Evolutionary conservation across 1,139 yeast species (phyloP), one percentile per base, ranked within the genome.

Genomic region (Pichia sp.): DNA sequence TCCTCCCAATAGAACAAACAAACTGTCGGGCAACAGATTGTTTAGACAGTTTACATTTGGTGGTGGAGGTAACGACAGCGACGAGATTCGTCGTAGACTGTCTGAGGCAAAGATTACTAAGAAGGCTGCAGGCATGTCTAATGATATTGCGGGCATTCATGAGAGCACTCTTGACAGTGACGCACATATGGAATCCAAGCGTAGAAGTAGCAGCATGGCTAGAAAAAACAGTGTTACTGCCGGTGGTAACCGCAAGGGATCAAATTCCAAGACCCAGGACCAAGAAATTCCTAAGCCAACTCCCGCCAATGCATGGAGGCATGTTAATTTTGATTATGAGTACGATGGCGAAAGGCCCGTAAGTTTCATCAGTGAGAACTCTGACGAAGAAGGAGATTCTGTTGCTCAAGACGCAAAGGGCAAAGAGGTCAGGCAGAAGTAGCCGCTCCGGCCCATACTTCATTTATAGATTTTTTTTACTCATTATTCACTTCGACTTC

Each of bases 61-160:
- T 21, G 61, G 62, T 30, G 66, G 66, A 37, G 62, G 64, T 18
- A 55, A 58, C 34, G 55, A 67, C 30, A 55, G 59, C 2, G 53
- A 57, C 9, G 72, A 69, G 25, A 60, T 73, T 39, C 59, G 64
- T n/a, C 63, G 65, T 19, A 60, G 69, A 18, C 53, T 72, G 30
- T 58, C 64, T 7, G 64, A 64, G 21, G 74, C 73, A 4, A 70
- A 70, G 36, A 69, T 75, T 48, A 70, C 76, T 1, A 56, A 59
- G 12, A 66, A 63, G 34, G 77, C 78, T 2, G 75, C 74, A 1
- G 60, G 62, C 10, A 70, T 74, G 45, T 64, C 79, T 0, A 71
- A 75, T 53, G 70, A 69, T 47, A 70, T 74, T 30, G 78, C 79
- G 2, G 79, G 79, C 3, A 69, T 73, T 41, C 67, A 64, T 39